phyloP scores from a whole-genome alignment of 108 stramenopile genomes.

The Cyclostephanos tholiformis region DNA sequence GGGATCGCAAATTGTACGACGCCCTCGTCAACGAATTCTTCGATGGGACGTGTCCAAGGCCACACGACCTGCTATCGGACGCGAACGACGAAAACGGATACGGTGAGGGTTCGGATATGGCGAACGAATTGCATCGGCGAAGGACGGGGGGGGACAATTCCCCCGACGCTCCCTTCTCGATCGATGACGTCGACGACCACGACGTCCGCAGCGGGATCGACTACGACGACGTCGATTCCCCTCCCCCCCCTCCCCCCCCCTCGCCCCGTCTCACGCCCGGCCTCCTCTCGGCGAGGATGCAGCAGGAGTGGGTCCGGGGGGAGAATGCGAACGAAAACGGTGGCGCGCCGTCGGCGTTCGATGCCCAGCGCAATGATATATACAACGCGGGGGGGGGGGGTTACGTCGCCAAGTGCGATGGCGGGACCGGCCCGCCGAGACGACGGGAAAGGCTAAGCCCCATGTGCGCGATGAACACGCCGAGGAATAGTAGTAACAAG shows the following conservation, averaged over 20 bases:
- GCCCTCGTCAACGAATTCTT: constrained; percentile 63
- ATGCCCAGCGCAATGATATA: constrained; percentile 18
- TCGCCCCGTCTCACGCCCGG: constrained; percentile 16
- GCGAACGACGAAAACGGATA: constrained; percentile 9
- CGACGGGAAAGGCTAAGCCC: constrained; percentile 27
- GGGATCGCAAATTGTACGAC: constrained; percentile 62
- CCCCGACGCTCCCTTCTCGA: not conserved
- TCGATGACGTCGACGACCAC: constrained; percentile 9
- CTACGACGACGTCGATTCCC: constrained; percentile 2
- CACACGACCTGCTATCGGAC: constrained; percentile 38
- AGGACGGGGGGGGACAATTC: not conserved
- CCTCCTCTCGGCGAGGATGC: constrained; percentile 49
- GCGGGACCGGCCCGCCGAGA: not conserved
- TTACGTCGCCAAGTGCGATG: not conserved
- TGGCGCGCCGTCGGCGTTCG: not conserved
- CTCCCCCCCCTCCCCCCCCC: not conserved
- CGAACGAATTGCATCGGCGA: not conserved
- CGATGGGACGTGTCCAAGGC: constrained; percentile 37
- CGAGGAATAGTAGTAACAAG: constrained; percentile 16
- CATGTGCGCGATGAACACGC: constrained; percentile 51
- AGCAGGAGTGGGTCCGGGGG: constrained; percentile 44
- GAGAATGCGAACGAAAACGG: constrained; percentile 8
- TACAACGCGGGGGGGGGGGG: not conserved
- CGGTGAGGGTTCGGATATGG: not conserved
- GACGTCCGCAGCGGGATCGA: not conserved